Percentiles rank a stretch among this genome's conserved stretches.
Evolutionary conservation across 1,139 yeast genomes (phyloP).

Genomic region (Taphrina flavorubra): DNA sequence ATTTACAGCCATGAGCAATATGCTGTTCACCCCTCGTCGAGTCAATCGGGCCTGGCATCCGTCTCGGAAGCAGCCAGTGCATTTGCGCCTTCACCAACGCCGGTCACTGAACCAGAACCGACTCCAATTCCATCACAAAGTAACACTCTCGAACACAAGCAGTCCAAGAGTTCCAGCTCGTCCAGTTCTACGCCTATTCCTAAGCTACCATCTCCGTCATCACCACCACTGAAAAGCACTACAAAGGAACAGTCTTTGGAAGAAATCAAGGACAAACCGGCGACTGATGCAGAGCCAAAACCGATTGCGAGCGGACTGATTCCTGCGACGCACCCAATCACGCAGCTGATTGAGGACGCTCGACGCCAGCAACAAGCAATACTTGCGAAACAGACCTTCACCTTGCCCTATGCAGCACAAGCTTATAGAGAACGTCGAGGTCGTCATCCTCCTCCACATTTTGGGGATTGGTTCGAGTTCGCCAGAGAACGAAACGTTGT

Average conservation of each 20-base stretch:
- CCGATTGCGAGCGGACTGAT: not conserved
- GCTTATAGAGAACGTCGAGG: constrained; percentile 7
- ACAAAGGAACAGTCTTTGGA: not conserved
- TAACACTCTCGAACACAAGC: too few relatives aligned
- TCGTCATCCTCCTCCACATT: constrained; percentile 46
- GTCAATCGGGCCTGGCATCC: too few relatives aligned
- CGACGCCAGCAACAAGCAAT: not conserved
- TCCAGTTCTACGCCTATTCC: too few relatives aligned
- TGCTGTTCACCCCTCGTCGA: too few relatives aligned
- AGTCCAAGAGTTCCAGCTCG: too few relatives aligned
- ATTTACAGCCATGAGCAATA: too few relatives aligned
- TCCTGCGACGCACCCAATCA: constrained; percentile 1
- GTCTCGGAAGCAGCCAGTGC: too few relatives aligned
- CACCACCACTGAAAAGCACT: too few relatives aligned
- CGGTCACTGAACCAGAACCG: too few relatives aligned
- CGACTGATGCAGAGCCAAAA: not conserved
- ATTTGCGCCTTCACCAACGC: too few relatives aligned
- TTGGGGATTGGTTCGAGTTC: constrained; percentile 46
- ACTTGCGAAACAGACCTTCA: constrained; percentile 33
- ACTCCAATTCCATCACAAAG: too few relatives aligned
- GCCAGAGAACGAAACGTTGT: constrained; percentile 43
- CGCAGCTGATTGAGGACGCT: constrained; percentile 14
- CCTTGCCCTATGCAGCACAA: not conserved
- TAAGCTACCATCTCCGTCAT: too few relatives aligned
- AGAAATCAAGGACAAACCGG: not conserved